phyloP scores from a whole-genome alignment of 192 early-diverging fungal genomes.

The Backusella liffmaniae region DNA sequence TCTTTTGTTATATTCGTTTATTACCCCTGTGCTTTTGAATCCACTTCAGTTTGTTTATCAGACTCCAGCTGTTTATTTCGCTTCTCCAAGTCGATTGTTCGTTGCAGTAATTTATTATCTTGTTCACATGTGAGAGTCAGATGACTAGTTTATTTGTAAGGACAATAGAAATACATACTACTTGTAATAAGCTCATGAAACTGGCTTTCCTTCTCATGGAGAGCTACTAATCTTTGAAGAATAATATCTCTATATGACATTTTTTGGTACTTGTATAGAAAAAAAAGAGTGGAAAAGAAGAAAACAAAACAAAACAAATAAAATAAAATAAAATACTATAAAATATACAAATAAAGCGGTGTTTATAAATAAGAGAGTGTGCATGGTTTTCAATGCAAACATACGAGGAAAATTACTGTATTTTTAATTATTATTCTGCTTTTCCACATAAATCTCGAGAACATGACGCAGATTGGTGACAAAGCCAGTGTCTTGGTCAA shows the following conservation, averaged over 20 bases:
- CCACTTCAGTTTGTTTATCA: background rate
- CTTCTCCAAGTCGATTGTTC: slow-evolving; percentile 14
- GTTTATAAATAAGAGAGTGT: background rate
- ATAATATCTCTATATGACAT: slow-evolving; percentile 16
- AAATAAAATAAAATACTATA: background rate
- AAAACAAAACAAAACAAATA: background rate
- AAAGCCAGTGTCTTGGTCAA: slow-evolving; percentile 62
- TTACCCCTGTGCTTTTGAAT: background rate
- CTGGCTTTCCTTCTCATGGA: background rate
- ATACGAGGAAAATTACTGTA: background rate
- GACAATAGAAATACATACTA: background rate
- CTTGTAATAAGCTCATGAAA: background rate
- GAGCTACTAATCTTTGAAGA: slow-evolving; percentile 5
- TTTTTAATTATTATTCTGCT: background rate
- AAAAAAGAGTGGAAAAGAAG: background rate
- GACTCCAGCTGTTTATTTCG: slow-evolving; percentile 1
- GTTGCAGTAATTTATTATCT: slow-evolving; percentile 15
- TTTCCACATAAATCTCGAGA: slow-evolving; percentile 36
- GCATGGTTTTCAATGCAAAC: background rate
- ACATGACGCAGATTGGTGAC: slow-evolving; percentile 55
- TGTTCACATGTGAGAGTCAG: background rate
- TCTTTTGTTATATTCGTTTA: background rate
- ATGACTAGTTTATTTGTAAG: background rate
- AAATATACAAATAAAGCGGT: slow-evolving; percentile 4
- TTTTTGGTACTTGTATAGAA: background rate